Base-by-base conservation (phyloP, 352 stramenopile genomes). In the Sclerospora graminicola region DNA sequence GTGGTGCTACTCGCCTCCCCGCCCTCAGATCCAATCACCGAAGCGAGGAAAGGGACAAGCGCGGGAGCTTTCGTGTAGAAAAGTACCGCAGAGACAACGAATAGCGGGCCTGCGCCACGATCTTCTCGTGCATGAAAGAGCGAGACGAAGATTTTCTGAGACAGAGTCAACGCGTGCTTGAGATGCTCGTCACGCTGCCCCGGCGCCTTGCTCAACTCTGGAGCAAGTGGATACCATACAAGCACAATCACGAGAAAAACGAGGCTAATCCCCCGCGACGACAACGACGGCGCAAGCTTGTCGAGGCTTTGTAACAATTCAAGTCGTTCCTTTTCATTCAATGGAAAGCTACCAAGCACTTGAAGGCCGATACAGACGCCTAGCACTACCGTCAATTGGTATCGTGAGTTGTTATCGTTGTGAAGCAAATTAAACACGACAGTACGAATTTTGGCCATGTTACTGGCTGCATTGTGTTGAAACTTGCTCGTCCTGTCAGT, bases 1-100 rank as follows among this genome's bases (percentile, higher is more conserved):
- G 40, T 53, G 34, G n/a, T n/a, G n/a, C n/a, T n/a, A n/a, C n/a
- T n/a, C n/a, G n/a, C n/a, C n/a, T n/a, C n/a, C n/a, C n/a, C n/a
- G n/a, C n/a, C 49, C 27, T 64, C 45, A 37, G 62, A 56, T 18
- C 59, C 59, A 38, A 68, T 68, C 16, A 72, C 58, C 1, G 62
- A 63, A 16, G 60, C 48, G 2, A 82, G 54, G 23, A 82, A 79
- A 14, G 73, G 59, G 16, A 83, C 51, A 14, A 83, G 49, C 1
- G 64, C 62, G 4, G 73, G 66, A 6, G 66, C 76, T 44, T 83
- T 83, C 10, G 73, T 85, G 53, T 83, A 85, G 35, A 85, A 69
- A 13, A 83, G 48, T 29, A 85, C 71, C 0, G 73, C 66, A 14
- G 67, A 78, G 11, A 85, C 58, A 0, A 85, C 63, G 8, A 85